Base-by-base conservation (phyloP, 257 asterid genomes). In the Solanum gandarillasii region DNA sequence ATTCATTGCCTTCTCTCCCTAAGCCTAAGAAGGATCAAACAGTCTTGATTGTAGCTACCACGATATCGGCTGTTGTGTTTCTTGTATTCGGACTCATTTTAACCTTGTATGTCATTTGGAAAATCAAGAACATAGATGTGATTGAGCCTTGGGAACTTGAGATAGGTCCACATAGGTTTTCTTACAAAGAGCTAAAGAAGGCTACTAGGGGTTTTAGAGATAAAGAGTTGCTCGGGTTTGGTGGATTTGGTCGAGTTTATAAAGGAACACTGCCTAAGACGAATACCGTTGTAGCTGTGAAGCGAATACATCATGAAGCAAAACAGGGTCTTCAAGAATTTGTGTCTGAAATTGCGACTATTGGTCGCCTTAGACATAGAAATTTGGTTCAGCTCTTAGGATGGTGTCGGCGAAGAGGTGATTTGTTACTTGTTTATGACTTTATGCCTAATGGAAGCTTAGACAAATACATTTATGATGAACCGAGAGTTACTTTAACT, bases 401-500 rank as follows among this genome's bases (percentile, higher is more conserved):
- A 10, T 94, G 97, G 96, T 94, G 98, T 85, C 85, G 94, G 38
- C 84, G 86, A 32, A 86, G 91, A 83, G 90, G 87, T 13, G 96
- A 95, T 87, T 58, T 95, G 81, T 60, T 95, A 70, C 95, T 95
- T 16, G 98, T 95, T 67, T 95, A 95, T 75, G 98, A 95, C 29
- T 92, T 91, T 91, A 95, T 94, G 98, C 91, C 98, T 38, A 93
- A 95, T 41, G 96, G 97, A n/a, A 94, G 98, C 88, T 88, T 94
- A 36, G 98, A 95, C 38, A 94, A 94, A 87, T 93, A 88, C 92
- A 87, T 94, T 6, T 94, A 89, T 6, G 90, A 92, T 18, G 89
- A 92, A 38, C 93, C 98, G 1, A 82, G 78, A 62, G 21, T 60
- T 27, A 41, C 92, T 4, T 88, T 95, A 62, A 86, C 93, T 8